These are phyloP conservation scores for Phyllostachys edulis DNA, from an alignment of 176 grass and related monocot species.

Conservation along the genomic window DNA sequence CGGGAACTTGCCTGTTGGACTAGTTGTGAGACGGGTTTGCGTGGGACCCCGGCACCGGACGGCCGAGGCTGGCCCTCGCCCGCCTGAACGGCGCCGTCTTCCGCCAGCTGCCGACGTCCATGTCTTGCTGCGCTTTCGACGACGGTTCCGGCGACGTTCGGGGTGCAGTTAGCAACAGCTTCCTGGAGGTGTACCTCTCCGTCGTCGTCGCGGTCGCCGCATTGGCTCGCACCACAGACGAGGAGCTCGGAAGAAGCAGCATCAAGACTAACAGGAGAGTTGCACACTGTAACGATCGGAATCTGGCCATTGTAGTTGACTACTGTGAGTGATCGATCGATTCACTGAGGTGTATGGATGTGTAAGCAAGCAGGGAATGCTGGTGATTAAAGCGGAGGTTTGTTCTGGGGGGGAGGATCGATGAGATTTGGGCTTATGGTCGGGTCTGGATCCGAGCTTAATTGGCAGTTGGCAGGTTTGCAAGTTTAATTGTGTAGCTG, in stretches of 20 bases:
- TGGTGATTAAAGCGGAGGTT: neutral
- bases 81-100: neutral
- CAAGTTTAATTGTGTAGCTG: neutral
- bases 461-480: neutral
- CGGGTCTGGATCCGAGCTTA: neutral
- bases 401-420: neutral
- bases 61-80: constrained; percentile 17
- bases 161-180: constrained; percentile 3
- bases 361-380: neutral
- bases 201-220: neutral
- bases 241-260: neutral
- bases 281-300: neutral
- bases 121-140: constrained; percentile 6
- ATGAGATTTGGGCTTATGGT: constrained; percentile 15
- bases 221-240: neutral
- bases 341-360: neutral
- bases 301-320: constrained; percentile 1
- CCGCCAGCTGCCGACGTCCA: constrained; percentile 15
- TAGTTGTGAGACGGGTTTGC: constrained; percentile 44
- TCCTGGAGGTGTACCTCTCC: neutral
- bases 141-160: constrained; percentile 9
- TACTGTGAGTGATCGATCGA: neutral
- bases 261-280: neutral
- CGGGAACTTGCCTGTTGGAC: neutral
- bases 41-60: constrained; percentile 15